Percentiles rank a stretch among this genome's conserved stretches.
Conservation (phyloP, 805 yeast genomes). For the Cyberlindnera euphorbiiphila region DNA sequence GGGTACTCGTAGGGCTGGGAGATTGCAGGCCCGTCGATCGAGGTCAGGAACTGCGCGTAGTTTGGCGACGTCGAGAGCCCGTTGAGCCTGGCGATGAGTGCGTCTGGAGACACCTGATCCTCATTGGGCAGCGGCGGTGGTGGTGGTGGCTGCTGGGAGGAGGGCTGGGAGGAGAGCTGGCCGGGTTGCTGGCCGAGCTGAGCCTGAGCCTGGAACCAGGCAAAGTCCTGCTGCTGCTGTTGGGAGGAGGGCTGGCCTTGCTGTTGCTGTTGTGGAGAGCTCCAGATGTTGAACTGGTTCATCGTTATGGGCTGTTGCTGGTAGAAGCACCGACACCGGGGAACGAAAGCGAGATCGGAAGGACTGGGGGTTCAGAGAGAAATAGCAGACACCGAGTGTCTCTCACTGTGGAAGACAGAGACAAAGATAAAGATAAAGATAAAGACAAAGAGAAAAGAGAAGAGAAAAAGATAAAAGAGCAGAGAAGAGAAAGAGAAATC, state of each 20-base stretch:
- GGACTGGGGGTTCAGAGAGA: no score
- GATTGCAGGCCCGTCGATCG: constrained; percentile 1
- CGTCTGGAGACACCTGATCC: constrained; percentile 22
- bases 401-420: no score
- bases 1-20: constrained; percentile 4
- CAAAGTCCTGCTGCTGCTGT: constrained; percentile 2
- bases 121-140: no score
- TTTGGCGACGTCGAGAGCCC: constrained; percentile 20
- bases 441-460: background rate
- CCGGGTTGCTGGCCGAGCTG: no score
- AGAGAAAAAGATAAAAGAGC: background rate
- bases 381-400: background rate
- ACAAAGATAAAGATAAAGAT: no score
- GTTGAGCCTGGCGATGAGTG: constrained; percentile 23
- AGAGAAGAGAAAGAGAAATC: background rate
- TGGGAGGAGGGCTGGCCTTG: constrained; percentile 1
- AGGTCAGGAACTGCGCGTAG: constrained; percentile 7
- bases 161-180: no score
- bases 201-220: no score
- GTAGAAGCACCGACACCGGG: background rate
- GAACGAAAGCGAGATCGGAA: no score
- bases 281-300: constrained; percentile 19
- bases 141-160: constrained; percentile 4
- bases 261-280: constrained; percentile 13
- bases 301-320: constrained; percentile 1